Conservation (phyloP, 768 basidiomycete species). For the Serpula lacrymans region DNA sequence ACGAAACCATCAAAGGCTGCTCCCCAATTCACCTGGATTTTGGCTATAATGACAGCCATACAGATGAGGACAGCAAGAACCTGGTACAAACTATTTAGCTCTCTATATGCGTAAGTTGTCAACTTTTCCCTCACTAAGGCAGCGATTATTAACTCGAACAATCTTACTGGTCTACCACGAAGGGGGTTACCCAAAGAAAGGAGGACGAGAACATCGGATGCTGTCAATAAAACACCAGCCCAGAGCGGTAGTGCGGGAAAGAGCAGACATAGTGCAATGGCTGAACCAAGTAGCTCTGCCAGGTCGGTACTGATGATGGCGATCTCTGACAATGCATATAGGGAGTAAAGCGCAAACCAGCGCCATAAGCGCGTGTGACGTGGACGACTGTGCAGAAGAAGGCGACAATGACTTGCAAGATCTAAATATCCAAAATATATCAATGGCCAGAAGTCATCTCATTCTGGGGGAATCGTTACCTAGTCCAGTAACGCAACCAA, state of each 20-base stretch:
- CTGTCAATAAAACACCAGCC: slow-evolving; percentile 68
- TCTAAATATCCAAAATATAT: slow-evolving; percentile 45
- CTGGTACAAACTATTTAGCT: slow-evolving; percentile 32
- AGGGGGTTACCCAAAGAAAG: slow-evolving; percentile 71
- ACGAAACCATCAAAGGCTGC: slow-evolving; percentile 73
- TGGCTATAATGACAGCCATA: slow-evolving; percentile 74
- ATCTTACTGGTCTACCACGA: slow-evolving; percentile 57
- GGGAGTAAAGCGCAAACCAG: slow-evolving; percentile 60
- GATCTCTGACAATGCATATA: slow-evolving; percentile 62
- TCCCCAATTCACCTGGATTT: slow-evolving; percentile 67
- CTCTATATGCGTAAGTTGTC: neutral
- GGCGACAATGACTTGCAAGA: slow-evolving; percentile 60
- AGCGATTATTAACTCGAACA: slow-evolving; percentile 67
- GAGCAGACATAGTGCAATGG: slow-evolving; percentile 75
- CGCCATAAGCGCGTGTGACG: slow-evolving; percentile 54
- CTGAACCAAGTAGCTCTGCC: slow-evolving; percentile 78
- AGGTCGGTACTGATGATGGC: slow-evolving; percentile 78
- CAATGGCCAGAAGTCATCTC: slow-evolving; percentile 12
- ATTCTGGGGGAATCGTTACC: slow-evolving; percentile 39
- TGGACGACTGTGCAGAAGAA: slow-evolving; percentile 62
- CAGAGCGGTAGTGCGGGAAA: slow-evolving; percentile 68
- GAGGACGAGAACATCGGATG: slow-evolving; percentile 64
- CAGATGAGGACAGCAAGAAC: slow-evolving; percentile 72
- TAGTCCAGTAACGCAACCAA: slow-evolving; percentile 81
- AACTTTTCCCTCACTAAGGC: slow-evolving; percentile 43